These are phyloP conservation scores for Heterobasidion irregulare DNA, from an alignment of 1,284 basidiomycete genomes.

Conservation along the genomic window DNA sequence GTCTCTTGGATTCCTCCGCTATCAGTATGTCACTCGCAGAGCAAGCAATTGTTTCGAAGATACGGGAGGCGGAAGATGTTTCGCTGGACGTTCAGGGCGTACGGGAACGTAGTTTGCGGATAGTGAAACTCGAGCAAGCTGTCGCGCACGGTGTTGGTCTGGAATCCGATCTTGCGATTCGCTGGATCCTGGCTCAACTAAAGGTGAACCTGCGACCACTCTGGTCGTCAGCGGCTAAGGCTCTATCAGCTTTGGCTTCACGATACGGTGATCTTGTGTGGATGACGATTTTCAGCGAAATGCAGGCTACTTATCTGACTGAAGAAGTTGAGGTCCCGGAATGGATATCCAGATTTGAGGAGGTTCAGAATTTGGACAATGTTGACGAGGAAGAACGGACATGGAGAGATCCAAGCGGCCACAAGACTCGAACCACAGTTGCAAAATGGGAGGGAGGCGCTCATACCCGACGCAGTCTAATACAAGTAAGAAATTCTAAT, in stretches of 20 bases:
- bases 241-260: slow-evolving; percentile 52
- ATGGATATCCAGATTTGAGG: slow-evolving; percentile 21
- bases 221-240: slow-evolving; percentile 76
- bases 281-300: slow-evolving; percentile 58
- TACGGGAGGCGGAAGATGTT: slow-evolving; percentile 68
- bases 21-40: slow-evolving; percentile 33
- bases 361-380: slow-evolving; percentile 26
- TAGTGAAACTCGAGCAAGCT: slow-evolving; percentile 50
- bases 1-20: slow-evolving; percentile 42
- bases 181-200: slow-evolving; percentile 78
- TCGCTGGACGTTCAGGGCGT: slow-evolving; percentile 71
- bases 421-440: slow-evolving; percentile 42
- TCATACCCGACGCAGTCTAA: slow-evolving; percentile 17
- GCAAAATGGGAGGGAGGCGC: slow-evolving; percentile 34
- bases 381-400: slow-evolving; percentile 60
- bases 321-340: slow-evolving; percentile 13
- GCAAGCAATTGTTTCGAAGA: slow-evolving; percentile 53
- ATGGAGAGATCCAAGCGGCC: slow-evolving; percentile 68
- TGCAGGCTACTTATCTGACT: slow-evolving; percentile 25
- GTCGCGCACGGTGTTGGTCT: slow-evolving; percentile 44
- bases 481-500: slow-evolving; percentile 23
- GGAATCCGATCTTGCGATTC: slow-evolving; percentile 43
- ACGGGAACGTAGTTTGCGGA: slow-evolving; percentile 73
- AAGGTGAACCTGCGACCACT: slow-evolving; percentile 88
- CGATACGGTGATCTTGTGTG: slow-evolving; percentile 67